Conservation (phyloP, 1,284 basidiomycete genomes). For the Irpex rosettiformis region DNA sequence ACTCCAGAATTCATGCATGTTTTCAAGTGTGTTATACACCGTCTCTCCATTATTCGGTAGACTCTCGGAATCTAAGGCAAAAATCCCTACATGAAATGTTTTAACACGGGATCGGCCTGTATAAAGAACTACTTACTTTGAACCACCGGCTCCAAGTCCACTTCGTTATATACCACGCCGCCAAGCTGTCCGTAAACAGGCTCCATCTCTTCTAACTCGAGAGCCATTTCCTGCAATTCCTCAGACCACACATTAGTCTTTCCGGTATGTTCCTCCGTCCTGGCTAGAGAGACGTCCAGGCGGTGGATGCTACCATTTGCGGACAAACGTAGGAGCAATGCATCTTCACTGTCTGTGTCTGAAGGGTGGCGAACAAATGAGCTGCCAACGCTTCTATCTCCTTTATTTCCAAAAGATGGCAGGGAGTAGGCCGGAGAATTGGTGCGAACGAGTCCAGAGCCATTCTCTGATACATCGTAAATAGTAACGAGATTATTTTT, state of each 20-base stretch:
- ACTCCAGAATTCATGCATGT: conserved; percentile 55
- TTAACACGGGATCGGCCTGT: not conserved
- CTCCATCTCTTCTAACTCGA: conserved; percentile 27
- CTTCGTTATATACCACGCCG: conserved; percentile 38
- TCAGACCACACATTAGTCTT: conserved; percentile 35
- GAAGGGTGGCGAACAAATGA: conserved; percentile 38
- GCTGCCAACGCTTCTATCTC: conserved; percentile 40
- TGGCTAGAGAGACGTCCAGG: conserved; percentile 27
- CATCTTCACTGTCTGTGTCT: conserved; percentile 20
- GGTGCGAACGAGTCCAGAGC: conserved; percentile 39
- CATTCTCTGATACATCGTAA: conserved; percentile 52
- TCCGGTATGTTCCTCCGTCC: conserved; percentile 2
- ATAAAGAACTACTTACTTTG: conserved; percentile 37
- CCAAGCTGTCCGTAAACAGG: conserved; percentile 44
- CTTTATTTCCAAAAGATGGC: conserved; percentile 27
- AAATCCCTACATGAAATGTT: conserved; percentile 16
- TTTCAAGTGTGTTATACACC: conserved; percentile 46
- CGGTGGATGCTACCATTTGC: conserved; percentile 46
- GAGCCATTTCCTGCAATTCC: conserved; percentile 32
- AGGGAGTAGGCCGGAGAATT: conserved; percentile 44
- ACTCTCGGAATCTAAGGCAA: conserved; percentile 31
- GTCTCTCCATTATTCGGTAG: conserved; percentile 33
- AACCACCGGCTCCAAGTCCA: conserved; percentile 49
- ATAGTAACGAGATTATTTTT: conserved; percentile 55
- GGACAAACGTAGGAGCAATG: conserved; percentile 45